Evolutionary conservation across 2,329 filamentous ascomycete genomes (phyloP).

Genomic region (Drechslerella dactyloides): DNA sequence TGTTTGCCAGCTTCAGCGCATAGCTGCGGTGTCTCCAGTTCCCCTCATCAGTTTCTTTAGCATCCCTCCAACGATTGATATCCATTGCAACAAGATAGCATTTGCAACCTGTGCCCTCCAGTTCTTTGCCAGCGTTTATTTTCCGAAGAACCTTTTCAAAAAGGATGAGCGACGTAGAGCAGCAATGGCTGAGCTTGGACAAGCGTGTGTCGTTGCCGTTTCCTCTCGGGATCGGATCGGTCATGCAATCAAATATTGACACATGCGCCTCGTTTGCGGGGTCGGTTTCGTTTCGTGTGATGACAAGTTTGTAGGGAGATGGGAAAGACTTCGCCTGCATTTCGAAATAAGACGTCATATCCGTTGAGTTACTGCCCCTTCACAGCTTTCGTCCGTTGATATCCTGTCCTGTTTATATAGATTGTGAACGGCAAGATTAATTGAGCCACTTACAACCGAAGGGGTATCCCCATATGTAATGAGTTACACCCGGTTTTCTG

Average conservation of each 20-base stretch:
- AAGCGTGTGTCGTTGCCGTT: not conserved
- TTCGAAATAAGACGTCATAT: not conserved
- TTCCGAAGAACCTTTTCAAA: not conserved
- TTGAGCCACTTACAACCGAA: no score
- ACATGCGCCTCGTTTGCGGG: not conserved
- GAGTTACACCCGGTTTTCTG: no score
- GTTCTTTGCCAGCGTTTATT: conserved; percentile 1
- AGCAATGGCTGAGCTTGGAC: not conserved
- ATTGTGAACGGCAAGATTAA: no score
- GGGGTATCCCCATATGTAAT: no score
- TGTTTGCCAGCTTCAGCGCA: not conserved
- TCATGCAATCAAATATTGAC: not conserved
- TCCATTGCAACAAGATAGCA: conserved; percentile 6
- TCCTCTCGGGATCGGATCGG: not conserved
- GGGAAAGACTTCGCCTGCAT: not conserved
- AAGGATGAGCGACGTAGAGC: not conserved
- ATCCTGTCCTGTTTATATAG: no score
- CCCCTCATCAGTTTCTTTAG: not conserved
- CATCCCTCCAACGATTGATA: not conserved
- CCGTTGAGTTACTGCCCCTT: no score
- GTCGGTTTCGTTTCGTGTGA: not conserved
- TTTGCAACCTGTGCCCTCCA: not conserved
- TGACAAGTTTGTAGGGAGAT: conserved; percentile 7
- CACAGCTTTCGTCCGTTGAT: no score
- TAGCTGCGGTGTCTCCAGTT: not conserved